These are phyloP conservation scores for Cladosporium sp. DNA, from an alignment of 2,329 filamentous ascomycete species.

Conservation along the genomic window DNA sequence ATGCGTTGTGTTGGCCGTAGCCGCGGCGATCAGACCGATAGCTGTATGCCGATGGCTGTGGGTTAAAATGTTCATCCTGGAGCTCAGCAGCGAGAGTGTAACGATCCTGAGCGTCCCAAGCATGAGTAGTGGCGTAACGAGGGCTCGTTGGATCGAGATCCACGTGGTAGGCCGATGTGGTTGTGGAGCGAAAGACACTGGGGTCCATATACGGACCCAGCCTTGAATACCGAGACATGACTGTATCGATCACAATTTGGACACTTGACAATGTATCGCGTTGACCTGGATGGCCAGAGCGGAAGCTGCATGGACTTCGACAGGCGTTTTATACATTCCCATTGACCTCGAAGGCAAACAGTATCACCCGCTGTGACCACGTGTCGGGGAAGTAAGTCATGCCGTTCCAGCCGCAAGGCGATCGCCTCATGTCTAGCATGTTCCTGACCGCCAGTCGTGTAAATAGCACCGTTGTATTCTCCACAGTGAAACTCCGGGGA, in stretches of 20 bases:
- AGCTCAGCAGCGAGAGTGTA: neutral
- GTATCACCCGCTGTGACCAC: neutral
- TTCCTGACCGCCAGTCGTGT: neutral
- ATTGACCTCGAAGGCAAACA: neutral
- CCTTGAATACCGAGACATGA: conserved; percentile 1
- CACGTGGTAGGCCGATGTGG: neutral
- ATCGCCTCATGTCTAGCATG: neutral
- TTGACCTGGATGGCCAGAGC: neutral
- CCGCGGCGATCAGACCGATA: conserved; percentile 5
- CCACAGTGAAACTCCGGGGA: neutral
- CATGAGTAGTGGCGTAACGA: neutral
- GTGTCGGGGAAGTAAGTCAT: neutral
- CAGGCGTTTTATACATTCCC: neutral
- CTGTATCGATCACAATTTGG: neutral
- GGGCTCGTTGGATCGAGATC: neutral
- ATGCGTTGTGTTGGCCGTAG: conserved; percentile 2
- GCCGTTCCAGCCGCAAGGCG: neutral
- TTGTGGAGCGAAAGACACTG: conserved; percentile 18
- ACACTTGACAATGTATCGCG: no score
- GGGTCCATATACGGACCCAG: conserved; percentile 18
- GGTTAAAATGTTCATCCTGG: neutral
- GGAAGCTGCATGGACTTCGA: neutral
- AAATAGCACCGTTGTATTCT: neutral
- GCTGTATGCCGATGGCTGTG: neutral
- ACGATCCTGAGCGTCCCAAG: neutral